Conservation (phyloP, 352 stramenopile species). For the Globisporangium alternatum region DNA sequence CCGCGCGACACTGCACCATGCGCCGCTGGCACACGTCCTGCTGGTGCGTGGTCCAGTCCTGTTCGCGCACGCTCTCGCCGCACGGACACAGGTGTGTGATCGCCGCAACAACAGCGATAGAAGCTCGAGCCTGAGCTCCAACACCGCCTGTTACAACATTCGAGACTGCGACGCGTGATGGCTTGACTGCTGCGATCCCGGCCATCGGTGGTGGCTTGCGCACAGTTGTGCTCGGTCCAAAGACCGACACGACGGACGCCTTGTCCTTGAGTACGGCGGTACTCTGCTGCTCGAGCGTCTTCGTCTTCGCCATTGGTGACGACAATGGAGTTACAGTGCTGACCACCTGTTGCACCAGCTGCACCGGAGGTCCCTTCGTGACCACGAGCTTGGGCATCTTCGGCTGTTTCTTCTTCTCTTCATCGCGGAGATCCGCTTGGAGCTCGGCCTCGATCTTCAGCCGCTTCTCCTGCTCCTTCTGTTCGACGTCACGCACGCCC, state of each 20-base stretch:
- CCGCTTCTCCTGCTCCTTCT: constrained; percentile 17
- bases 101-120: background rate
- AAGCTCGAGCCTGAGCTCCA: background rate
- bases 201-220: constrained; percentile 12
- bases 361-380: constrained; percentile 39
- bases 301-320: background rate
- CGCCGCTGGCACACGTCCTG: constrained; percentile 34
- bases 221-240: constrained; percentile 14
- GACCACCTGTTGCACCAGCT: constrained; percentile 19
- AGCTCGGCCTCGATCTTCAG: constrained; percentile 21
- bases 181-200: background rate
- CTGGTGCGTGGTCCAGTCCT: constrained; percentile 32
- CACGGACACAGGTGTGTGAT: constrained; percentile 37
- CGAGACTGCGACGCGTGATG: background rate
- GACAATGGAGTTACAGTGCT: background rate
- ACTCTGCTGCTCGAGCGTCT: constrained; percentile 25
- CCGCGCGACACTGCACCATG: constrained; percentile 44
- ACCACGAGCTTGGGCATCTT: constrained; percentile 39
- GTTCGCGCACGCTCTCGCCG: constrained; percentile 28
- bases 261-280: constrained; percentile 24
- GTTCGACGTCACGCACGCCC: constrained; percentile 16
- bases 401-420: constrained; percentile 2
- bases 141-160: background rate
- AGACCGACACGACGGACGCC: constrained; percentile 17
- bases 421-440: constrained; percentile 10